Conservation (phyloP, 176 grass and related monocot species). For the Avena eriantha region DNA sequence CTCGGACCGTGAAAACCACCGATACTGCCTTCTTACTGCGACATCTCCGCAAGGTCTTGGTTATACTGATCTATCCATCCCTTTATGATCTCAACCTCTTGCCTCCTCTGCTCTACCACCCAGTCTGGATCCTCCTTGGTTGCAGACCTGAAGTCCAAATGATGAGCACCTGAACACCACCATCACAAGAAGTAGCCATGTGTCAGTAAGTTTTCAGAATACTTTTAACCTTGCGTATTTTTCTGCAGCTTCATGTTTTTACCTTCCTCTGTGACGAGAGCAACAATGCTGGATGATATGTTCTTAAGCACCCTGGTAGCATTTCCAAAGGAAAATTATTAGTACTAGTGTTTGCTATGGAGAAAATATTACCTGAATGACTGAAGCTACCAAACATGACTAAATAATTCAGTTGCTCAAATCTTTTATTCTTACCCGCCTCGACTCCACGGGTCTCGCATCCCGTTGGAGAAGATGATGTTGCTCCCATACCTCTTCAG, state of each 20-base stretch:
- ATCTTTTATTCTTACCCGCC: conserved; percentile 63
- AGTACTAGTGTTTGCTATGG: not conserved
- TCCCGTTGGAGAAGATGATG: conserved; percentile 95
- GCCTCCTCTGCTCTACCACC: conserved; percentile 74
- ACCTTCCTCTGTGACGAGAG: conserved; percentile 90
- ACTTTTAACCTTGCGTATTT: not conserved
- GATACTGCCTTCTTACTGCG: conserved; percentile 29
- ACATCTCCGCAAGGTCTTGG: conserved; percentile 54
- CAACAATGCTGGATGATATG: conserved; percentile 87
- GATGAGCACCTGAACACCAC: conserved; percentile 77
- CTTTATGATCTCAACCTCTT: conserved; percentile 81
- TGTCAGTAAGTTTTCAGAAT: conserved; percentile 31
- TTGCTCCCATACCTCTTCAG: conserved; percentile 93
- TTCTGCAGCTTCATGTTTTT: conserved; percentile 13
- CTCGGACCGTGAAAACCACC: not conserved
- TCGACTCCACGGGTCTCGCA: conserved; percentile 96
- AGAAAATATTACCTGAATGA: not conserved
- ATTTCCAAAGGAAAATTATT: not conserved
- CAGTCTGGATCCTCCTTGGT: conserved; percentile 84
- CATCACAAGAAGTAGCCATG: not conserved
- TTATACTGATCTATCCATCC: conserved; percentile 84
- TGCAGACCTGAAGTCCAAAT: conserved; percentile 77
- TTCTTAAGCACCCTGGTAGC: conserved; percentile 85
- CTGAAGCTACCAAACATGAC: conserved; percentile 7
- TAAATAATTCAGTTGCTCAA: conserved; percentile 4